Conservation (phyloP, 805 yeast genomes). For the Ogataea haglerorum region DNA sequence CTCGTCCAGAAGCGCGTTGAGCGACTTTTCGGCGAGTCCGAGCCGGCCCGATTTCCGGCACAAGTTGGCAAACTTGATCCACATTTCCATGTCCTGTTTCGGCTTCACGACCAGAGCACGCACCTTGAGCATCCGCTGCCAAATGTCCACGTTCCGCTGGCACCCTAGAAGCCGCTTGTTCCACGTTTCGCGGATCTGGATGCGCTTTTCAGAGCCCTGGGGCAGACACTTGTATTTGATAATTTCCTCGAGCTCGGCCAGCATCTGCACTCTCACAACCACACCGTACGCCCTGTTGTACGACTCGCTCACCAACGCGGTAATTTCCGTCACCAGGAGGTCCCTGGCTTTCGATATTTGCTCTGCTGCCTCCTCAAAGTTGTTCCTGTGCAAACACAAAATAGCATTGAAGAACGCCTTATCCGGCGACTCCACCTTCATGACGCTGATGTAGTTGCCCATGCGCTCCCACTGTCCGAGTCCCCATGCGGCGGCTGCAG, state of each 20-base stretch:
- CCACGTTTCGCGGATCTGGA: slow-evolving; percentile 87
- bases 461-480: slow-evolving; percentile 94
- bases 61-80: slow-evolving; percentile 96
- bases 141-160: slow-evolving; percentile 96
- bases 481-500: slow-evolving; percentile 99
- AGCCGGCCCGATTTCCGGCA: slow-evolving; percentile 92
- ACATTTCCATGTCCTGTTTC: slow-evolving; percentile 93
- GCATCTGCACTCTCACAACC: slow-evolving; percentile 94
- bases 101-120: slow-evolving; percentile 92
- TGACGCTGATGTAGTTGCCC: slow-evolving; percentile 85
- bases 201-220: slow-evolving; percentile 75
- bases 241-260: slow-evolving; percentile 94
- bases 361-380: slow-evolving; percentile 73
- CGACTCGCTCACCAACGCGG: slow-evolving; percentile 92
- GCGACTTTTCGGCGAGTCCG: slow-evolving; percentile 88
- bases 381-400: slow-evolving; percentile 76
- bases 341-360: slow-evolving; percentile 87
- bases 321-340: slow-evolving; percentile 83
- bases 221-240: slow-evolving; percentile 84
- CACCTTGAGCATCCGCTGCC: slow-evolving; percentile 94
- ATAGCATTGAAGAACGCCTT: slow-evolving; percentile 93
- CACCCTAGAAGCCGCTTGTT: slow-evolving; percentile 87
- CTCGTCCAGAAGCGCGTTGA: slow-evolving; percentile 74
- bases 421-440: slow-evolving; percentile 92
- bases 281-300: slow-evolving; percentile 96